Conservation (phyloP, 2,329 filamentous ascomycete genomes). For the Aplosporella prunicola region DNA sequence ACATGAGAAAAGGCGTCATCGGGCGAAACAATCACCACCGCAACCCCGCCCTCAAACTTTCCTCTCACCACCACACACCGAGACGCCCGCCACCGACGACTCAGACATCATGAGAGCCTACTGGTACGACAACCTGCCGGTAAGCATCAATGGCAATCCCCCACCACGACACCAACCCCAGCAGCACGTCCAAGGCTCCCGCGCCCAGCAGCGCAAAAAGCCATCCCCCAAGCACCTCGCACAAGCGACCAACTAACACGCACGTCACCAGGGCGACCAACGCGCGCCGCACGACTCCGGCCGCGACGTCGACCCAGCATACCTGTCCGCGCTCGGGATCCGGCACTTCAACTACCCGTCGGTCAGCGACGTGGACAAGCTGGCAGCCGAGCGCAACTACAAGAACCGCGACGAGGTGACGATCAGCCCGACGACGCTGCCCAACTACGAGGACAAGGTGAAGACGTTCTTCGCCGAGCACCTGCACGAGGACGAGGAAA, state of each 20-base stretch:
- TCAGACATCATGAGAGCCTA: slow-evolving; percentile 54
- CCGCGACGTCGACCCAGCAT: slow-evolving; percentile 51
- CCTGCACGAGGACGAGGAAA: slow-evolving; percentile 97
- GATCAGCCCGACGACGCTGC: slow-evolving; percentile 79
- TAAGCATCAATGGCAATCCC: too few relatives aligned
- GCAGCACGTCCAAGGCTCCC: too few relatives aligned
- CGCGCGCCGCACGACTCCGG: slow-evolving; percentile 83
- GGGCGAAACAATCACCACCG: neutral
- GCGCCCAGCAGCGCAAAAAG: slow-evolving; percentile 12
- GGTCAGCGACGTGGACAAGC: slow-evolving; percentile 57
- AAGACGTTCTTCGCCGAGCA: slow-evolving; percentile 92
- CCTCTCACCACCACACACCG: neutral
- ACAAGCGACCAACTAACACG: slow-evolving; percentile 12
- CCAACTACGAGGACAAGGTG: slow-evolving; percentile 88
- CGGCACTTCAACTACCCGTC: slow-evolving; percentile 62
- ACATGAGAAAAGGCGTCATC: slow-evolving; percentile 11
- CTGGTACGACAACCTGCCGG: slow-evolving; percentile 58
- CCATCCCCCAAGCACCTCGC: neutral
- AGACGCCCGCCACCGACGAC: too few relatives aligned
- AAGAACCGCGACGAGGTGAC: slow-evolving; percentile 91
- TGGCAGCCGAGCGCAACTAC: slow-evolving; percentile 71
- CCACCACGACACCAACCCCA: too few relatives aligned
- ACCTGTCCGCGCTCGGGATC: slow-evolving; percentile 69
- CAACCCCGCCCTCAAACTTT: neutral
- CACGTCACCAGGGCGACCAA: slow-evolving; percentile 72